Conservation (phyloP, 208 protist genomes). For the Crithidia expoeki region DNA sequence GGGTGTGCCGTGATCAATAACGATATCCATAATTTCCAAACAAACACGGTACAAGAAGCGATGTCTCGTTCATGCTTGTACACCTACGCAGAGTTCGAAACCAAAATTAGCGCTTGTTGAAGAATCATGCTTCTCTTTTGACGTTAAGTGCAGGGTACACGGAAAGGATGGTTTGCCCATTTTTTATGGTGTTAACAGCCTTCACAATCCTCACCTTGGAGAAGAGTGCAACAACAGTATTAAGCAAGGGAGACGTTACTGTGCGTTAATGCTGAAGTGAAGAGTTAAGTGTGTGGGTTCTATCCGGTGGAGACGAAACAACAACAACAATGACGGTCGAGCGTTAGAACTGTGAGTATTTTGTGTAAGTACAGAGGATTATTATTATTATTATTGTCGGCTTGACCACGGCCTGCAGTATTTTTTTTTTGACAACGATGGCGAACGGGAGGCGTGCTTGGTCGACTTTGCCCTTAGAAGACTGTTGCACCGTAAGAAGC, state of each 20-base stretch:
- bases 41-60: too few species aligned
- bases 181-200: slow-evolving; percentile 1
- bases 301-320: not conserved
- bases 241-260: not conserved
- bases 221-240: not conserved
- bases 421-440: not conserved
- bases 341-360: too few species aligned
- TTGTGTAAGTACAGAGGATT: too few species aligned
- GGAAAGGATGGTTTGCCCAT: too few species aligned
- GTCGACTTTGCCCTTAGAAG: too few species aligned
- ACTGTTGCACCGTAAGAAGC: too few species aligned
- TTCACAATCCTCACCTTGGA: not conserved
- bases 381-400: too few species aligned
- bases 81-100: not conserved
- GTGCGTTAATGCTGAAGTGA: not conserved
- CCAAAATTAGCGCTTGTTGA: not conserved
- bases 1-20: too few species aligned
- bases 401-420: too few species aligned
- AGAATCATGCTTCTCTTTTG: not conserved
- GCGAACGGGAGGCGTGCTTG: not conserved
- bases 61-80: too few species aligned
- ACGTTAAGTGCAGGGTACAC: not conserved
- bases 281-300: not conserved
- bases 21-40: too few species aligned
- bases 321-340: too few species aligned